Base-by-base conservation (phyloP, 306 rosid genomes). In the Castanea sativa region DNA sequence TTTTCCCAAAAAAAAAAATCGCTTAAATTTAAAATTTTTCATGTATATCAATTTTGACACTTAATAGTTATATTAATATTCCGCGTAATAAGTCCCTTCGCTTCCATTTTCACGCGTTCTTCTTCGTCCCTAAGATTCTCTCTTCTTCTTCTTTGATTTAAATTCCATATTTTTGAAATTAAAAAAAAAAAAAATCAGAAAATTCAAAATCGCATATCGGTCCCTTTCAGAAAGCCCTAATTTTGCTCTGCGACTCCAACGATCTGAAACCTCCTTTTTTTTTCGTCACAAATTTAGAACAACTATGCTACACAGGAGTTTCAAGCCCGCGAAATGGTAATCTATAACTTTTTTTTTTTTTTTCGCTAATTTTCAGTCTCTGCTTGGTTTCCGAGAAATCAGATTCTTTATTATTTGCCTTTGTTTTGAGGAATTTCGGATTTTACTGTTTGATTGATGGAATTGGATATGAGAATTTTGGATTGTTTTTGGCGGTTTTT, bases 321-420 rank as follows among this genome's bases (percentile, higher is more conserved):
- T 88, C 84, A 88, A 85, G 85, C 91, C 91, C 5, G 87, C 87
- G 2, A 85, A 88, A 51, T 88, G 91, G 91, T 88, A 83, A 61
- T 69, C 70, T 25, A 19, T 1, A 4, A 4, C 23, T 1, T 3
- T 79, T 21, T 75, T 35, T 3, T 61, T 9, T 5, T 2, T 25
- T 25, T 0, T 0, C 0, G n/a, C 38, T 5, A 30, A 64, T 15
- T 30, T 64, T 30, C 13, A 3, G 5, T 5, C 23, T 6, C 12
- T 64, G 23, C 16, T 61, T 30, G 70, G 23, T 16, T 49, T 49
- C 53, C 15, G 53, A 3, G 14, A 5, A 64, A 30, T 29, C 70
- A 15, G 11, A 30, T 32, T 35, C 19, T 5, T 4, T 12, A 32
- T 55, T 32, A 25, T 61, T 0, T 14, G 5, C 35, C 3, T 29